These are phyloP conservation scores for Tolypocladium ophioglossoides DNA, from an alignment of 2,329 filamentous ascomycete species.

Conservation along the genomic window DNA sequence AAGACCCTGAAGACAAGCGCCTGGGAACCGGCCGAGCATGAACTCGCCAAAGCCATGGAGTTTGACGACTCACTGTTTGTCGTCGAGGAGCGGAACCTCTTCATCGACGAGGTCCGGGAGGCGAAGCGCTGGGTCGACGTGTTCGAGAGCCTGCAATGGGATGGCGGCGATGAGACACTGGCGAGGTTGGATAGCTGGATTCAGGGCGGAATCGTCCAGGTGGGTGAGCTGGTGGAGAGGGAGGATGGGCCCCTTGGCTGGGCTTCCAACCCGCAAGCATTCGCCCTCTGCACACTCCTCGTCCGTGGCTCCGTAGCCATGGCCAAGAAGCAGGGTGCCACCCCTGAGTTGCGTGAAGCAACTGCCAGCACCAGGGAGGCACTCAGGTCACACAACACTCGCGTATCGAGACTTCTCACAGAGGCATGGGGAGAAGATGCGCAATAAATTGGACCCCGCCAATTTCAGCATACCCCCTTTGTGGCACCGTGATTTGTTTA, in stretches of 20 bases:
- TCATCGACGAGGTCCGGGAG: slow-evolving; percentile 72
- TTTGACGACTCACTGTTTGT: slow-evolving; percentile 66
- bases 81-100: slow-evolving; percentile 91
- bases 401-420: slow-evolving; percentile 18
- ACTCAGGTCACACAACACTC: slow-evolving; percentile 1
- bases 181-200: slow-evolving; percentile 35
- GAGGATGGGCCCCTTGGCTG: slow-evolving; percentile 62
- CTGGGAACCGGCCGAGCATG: slow-evolving; percentile 19
- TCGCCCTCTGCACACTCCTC: slow-evolving; percentile 45
- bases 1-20: slow-evolving; percentile 2
- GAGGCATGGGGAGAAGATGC: slow-evolving; percentile 5
- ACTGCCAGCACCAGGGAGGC: slow-evolving; percentile 2
- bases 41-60: slow-evolving; percentile 35
- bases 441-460: not conserved
- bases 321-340: slow-evolving; percentile 3
- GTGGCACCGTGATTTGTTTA: too few species aligned
- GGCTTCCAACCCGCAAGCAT: slow-evolving; percentile 57
- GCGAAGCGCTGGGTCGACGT: slow-evolving; percentile 54
- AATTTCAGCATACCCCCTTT: too few species aligned
- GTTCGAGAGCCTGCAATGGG: slow-evolving; percentile 22
- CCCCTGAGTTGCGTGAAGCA: slow-evolving; percentile 5
- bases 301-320: slow-evolving; percentile 28
- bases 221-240: slow-evolving; percentile 24
- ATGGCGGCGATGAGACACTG: slow-evolving; percentile 11
- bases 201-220: slow-evolving; percentile 31